Conservation (phyloP, 148 eudicot species). For the Camellia granthamiana region DNA sequence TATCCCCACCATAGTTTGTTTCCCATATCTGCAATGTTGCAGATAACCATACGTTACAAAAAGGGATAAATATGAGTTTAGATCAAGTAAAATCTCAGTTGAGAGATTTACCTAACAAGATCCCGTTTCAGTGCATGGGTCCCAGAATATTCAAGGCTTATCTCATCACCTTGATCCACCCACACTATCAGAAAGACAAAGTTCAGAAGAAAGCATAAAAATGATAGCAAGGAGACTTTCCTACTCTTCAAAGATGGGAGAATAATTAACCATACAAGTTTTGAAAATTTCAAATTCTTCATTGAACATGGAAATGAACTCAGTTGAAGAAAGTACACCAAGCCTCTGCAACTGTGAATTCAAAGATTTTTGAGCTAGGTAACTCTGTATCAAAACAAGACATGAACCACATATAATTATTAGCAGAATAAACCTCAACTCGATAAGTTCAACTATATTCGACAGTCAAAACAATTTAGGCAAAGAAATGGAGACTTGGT, state of each 20-base stretch:
- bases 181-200: slow-evolving; percentile 54
- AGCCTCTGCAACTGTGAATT: slow-evolving; percentile 59
- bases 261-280: slow-evolving; percentile 46
- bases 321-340: slow-evolving; percentile 61
- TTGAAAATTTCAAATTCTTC: slow-evolving; percentile 75
- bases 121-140: slow-evolving; percentile 94
- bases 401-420: slow-evolving; percentile 3
- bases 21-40: slow-evolving; percentile 63
- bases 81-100: neutral
- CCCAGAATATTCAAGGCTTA: slow-evolving; percentile 91
- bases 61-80: slow-evolving; percentile 3
- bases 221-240: neutral
- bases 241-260: neutral
- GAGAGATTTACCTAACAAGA: slow-evolving; percentile 63
- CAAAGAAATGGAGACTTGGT: neutral
- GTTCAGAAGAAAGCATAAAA: slow-evolving; percentile 21
- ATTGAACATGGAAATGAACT: slow-evolving; percentile 49
- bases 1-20: slow-evolving; percentile 76
- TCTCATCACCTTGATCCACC: slow-evolving; percentile 96
- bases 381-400: slow-evolving; percentile 54
- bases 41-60: slow-evolving; percentile 1
- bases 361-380: slow-evolving; percentile 66
- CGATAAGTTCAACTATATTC: neutral
- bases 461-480: neutral
- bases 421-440: neutral